phyloP scores from a whole-genome alignment of 192 early-diverging fungal species.

The Pecoramyces ruminantium region DNA sequence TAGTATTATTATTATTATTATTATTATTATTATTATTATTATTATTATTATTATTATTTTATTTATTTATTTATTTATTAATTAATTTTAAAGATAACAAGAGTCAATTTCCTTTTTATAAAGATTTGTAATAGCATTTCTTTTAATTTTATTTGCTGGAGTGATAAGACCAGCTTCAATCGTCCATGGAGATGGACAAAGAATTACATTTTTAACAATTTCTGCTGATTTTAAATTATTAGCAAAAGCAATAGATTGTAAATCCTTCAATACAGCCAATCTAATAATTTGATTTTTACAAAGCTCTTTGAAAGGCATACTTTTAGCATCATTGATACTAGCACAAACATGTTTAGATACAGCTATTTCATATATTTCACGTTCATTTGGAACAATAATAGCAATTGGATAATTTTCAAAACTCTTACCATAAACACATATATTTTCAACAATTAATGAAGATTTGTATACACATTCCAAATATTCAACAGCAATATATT shows the following conservation, averaged over 20 bases:
- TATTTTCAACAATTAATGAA: constrained; percentile 51
- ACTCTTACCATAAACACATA: constrained; percentile 39
- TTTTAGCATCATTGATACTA: constrained; percentile 7
- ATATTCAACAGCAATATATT: constrained; percentile 89
- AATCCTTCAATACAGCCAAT: constrained; percentile 26
- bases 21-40: too few species aligned
- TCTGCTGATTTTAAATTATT: constrained; percentile 56
- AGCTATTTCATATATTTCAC: constrained; percentile 20
- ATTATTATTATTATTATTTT: too few species aligned
- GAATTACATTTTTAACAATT: constrained; percentile 39
- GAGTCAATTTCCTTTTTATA: constrained; percentile 39
- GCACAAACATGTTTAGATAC: constrained; percentile 6
- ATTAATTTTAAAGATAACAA: too few species aligned
- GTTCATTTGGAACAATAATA: constrained; percentile 52
- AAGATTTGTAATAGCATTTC: constrained; percentile 51
- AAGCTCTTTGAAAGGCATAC: constrained; percentile 24
- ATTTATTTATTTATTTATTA: too few species aligned
- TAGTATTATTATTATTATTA: too few species aligned
- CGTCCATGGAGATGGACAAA: constrained; percentile 76
- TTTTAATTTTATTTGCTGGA: constrained; percentile 87
- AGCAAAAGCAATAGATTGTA: constrained; percentile 40
- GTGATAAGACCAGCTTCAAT: constrained; percentile 73
- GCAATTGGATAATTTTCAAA: constrained; percentile 50
- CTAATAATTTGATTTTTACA: constrained; percentile 17
- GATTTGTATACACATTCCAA: constrained; percentile 79